Percentiles rank a stretch among this genome's conserved stretches.
Conservation (phyloP, 371 early-diverging fungal species). For the Apophysomyces ossiformis region DNA sequence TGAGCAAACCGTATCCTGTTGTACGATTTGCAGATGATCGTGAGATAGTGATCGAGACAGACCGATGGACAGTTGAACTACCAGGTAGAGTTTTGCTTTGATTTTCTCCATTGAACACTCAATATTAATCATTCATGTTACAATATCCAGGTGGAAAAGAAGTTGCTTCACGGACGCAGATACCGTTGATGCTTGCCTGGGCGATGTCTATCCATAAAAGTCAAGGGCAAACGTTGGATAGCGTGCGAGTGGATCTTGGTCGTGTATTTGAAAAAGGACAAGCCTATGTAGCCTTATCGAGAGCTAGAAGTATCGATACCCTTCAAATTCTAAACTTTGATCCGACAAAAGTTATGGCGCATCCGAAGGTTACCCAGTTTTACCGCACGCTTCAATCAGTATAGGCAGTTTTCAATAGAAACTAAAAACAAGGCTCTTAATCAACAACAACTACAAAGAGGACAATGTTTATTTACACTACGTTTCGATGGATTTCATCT, state of each 20-base stretch:
- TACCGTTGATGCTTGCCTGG: conserved; percentile 74
- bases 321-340: conserved; percentile 80
- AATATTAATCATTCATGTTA: background rate
- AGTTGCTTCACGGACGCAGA: conserved; percentile 46
- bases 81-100: conserved; percentile 36
- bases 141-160: conserved; percentile 22
- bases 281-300: conserved; percentile 88
- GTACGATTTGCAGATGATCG: conserved; percentile 60
- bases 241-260: conserved; percentile 78
- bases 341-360: conserved; percentile 66
- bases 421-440: background rate
- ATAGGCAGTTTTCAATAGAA: background rate
- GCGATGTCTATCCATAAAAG: conserved; percentile 84
- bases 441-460: too few relatives aligned
- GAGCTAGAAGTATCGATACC: conserved; percentile 68
- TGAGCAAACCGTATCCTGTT: conserved; percentile 47
- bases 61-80: conserved; percentile 64
- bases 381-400: conserved; percentile 42
- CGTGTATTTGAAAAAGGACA: conserved; percentile 87
- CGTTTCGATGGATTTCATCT: too few relatives aligned
- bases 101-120: too few relatives aligned
- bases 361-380: conserved; percentile 70
- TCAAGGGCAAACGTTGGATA: conserved; percentile 92
- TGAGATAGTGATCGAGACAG: conserved; percentile 51
- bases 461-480: too few relatives aligned